Conservation (phyloP, 1,139 yeast genomes). For the Zygoascus hellenicus region DNA sequence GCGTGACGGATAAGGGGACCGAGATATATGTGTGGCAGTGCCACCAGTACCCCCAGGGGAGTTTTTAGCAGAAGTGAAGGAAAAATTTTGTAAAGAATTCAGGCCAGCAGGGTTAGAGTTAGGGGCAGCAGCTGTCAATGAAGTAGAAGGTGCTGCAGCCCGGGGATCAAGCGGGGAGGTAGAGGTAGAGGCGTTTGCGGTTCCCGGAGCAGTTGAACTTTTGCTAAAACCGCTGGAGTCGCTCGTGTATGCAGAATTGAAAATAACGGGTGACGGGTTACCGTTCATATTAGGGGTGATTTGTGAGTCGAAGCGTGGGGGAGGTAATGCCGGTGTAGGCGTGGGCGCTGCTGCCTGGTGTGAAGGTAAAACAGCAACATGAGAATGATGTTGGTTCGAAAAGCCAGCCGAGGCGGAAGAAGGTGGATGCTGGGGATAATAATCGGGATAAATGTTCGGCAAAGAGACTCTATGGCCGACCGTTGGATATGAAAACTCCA, state of each 20-base stretch:
- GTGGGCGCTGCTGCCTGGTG: conserved; percentile 8
- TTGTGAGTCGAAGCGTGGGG: conserved; percentile 2
- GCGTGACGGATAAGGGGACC: conserved; percentile 10
- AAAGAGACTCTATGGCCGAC: conserved; percentile 27
- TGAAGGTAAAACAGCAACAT: conserved; percentile 10
- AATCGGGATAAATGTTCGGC: conserved; percentile 26
- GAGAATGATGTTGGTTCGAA: neutral
- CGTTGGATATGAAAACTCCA: conserved; percentile 14
- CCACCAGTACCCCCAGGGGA: neutral
- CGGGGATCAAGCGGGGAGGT: conserved; percentile 25
- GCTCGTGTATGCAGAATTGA: conserved; percentile 30
- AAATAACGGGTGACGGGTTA: conserved; percentile 18
- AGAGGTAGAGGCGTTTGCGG: conserved; percentile 11
- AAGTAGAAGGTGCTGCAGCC: conserved; percentile 12
- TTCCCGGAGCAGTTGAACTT: conserved; percentile 22
- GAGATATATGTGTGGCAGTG: conserved; percentile 4
- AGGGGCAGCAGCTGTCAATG: conserved; percentile 4
- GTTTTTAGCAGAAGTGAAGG: neutral
- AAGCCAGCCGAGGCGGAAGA: conserved; percentile 8
- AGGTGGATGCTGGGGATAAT: conserved; percentile 3
- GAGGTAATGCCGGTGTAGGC: conserved; percentile 11
- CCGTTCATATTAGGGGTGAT: conserved; percentile 7
- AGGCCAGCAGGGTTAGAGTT: neutral
- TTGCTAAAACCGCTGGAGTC: conserved; percentile 30
- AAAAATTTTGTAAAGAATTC: neutral